Base-by-base conservation (phyloP, 441 rosid genomes). In the Viola pubescens region DNA sequence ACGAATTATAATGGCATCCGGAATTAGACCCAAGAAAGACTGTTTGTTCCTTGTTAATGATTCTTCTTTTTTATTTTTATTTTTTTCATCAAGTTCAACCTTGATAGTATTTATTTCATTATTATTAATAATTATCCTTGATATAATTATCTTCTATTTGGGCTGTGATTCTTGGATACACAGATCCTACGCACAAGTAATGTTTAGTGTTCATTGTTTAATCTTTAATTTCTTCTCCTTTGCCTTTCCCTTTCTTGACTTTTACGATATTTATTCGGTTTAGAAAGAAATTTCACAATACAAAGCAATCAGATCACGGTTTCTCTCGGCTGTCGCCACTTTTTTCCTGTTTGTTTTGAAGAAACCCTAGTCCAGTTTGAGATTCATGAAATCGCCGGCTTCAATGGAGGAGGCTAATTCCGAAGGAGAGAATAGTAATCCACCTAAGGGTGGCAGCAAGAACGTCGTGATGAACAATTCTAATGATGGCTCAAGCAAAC, bases 351-450 rank as follows among this genome's bases (percentile, higher is more conserved):
- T 12, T 37, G 16, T n/a, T 8, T 73, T 51, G 53, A 13, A 48
- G 65, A 71, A 81, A 78, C 87, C 88, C 89, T 82, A 77, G 48
- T 56, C 59, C 19, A 16, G 19, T 13, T 48, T 19, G 52, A 53
- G 53, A 34, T 67, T 56, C 64, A 39, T 43, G 14, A 59, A 39
- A 54, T 59, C 56, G 41, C 43, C 51, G 44, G 50, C 52, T n/a
- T 39, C n/a, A 4, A 16, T 62, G 45, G 79, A 82, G 91, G 91
- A 83, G 67, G 70, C 78, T 47, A 84, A 78, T 77, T 83, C 88
- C 2, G 85, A 83, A 44, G 84, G 60, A 16, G 92, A 83, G 43
- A 73, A 66, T 73, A 80, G 57, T 56, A 68, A 59, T 56, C 34
- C 2, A 26, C 34, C 34, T 2, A 26, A 26, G 34, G 34, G 34